Evolutionary conservation across 106 monocot species (phyloP), one percentile per base, ranked within the genome.

Genomic region (Alisma plantagoaquatica): DNA sequence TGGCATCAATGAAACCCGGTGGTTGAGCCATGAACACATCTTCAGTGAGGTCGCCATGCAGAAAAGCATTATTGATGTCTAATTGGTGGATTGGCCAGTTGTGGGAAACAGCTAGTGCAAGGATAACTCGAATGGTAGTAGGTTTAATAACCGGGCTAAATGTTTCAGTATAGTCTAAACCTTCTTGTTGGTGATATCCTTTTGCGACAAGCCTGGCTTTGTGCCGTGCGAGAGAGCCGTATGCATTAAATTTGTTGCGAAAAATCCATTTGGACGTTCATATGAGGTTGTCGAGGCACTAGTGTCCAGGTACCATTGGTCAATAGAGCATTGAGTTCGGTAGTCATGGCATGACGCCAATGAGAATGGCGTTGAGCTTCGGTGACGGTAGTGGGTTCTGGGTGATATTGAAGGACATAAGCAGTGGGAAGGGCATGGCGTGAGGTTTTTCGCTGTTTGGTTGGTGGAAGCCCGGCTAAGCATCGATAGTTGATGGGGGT

Each of bases 201-300:
- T 54, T 54, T 3, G 54, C 32, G 7, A 54, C 54, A 17, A 54
- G 20, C 3, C 54, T 18, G 19, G 30, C 54, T 0, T 54, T 54
- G 54, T 54, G 20, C 0, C 54, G 2, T 21, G 18, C 54, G 33
- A 31, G n/a, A 0, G 30, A n/a, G 10, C 54, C 32, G 26, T 54
- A 10, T 1, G 20, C 2, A 1, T 54, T 33, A 1, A 10, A 17
- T 32, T 54, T 54, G 1, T 33, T 1, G 2, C 20, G 29, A 17
- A 20, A 54, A 14, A 54, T 19, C 33, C 30, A 35, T 54, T 54
- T 33, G 1, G 7, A 54, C 3, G 23, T 54, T 31, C 17, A 21
- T 21, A 8, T n/a, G 20, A 4, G 54, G 10, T 2, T 32, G 54
- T 17, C 32, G 4, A 32, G 31, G 54, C 18, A 54, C 33, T 1